Base-by-base conservation (phyloP, 2,329 filamentous ascomycete species). In the Apiospora sp. region DNA sequence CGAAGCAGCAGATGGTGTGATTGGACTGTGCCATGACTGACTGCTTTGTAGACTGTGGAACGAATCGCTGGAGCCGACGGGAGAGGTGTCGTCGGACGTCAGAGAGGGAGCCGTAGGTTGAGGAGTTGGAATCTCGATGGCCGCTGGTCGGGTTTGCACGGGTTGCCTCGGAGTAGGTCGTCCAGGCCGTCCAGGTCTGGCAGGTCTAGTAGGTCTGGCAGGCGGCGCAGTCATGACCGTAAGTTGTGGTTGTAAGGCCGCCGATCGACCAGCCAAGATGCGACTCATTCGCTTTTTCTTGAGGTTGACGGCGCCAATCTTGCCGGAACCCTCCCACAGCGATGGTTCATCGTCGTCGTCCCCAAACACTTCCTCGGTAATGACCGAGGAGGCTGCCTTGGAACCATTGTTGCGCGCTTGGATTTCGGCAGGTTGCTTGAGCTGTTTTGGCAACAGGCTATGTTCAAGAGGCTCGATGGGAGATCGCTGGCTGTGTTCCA, bases 1-100 rank as follows among this genome's bases (percentile, higher is more conserved):
- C 3, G 87, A 87, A 7, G 83, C 84, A 30, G 85, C 84, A 3
- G 85, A 79, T 37, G 85, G 81, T 6, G 82, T 82, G 49, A 83
- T 78, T 13, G 84, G 82, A 30, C 87, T 86, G 74, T 86, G 83
- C 87, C 87, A 88, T 12, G 87, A 87, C 73, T 87, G 83, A 6
- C 85, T 82, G 72, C 58, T 64, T 41, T 64, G 58, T 14, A 64
- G 58, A n/a, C 85, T 88, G 76, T 88, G 87, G 74, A 90, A 89
- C 0, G 89, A 90, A 70, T 89, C 88, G 22, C 85, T 80, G 19
- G 85, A 85, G 48, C 79, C 83, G 43, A 84, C 83, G 5, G 87
- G 85, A 13, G 87, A 88, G n/a, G 80, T 77, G 46, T 81, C 80
- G 44, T 80, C 77, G 14, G 79, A 77, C 46, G 79, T 79, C 67